These are phyloP conservation scores for Lathyrus tuberosus DNA, from an alignment of 306 rosid genomes.

Conservation along the genomic window DNA sequence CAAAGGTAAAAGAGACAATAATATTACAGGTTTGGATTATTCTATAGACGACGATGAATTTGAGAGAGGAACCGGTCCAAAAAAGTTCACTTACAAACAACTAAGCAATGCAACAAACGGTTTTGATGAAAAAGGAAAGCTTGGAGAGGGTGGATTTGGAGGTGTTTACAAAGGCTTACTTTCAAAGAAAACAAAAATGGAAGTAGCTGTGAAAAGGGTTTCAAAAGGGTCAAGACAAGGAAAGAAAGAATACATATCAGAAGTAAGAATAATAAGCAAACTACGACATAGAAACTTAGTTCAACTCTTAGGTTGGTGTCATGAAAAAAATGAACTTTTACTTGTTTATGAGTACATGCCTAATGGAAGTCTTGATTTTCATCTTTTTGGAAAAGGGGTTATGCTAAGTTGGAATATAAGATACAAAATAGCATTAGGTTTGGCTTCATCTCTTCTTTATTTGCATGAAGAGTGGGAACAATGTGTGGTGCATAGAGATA, in stretches of 20 bases:
- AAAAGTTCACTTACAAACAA: conserved; percentile 60
- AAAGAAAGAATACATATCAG: conserved; percentile 67
- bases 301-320: conserved; percentile 86
- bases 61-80: conserved; percentile 66
- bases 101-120: conserved; percentile 53
- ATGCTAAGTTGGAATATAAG: conserved; percentile 57
- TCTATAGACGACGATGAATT: conserved; percentile 63
- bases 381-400: conserved; percentile 53
- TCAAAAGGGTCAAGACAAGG: conserved; percentile 80
- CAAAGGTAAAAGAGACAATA: neutral
- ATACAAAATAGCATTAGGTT: conserved; percentile 63
- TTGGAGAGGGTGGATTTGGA: conserved; percentile 57
- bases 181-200: conserved; percentile 16
- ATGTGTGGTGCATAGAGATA: conserved; percentile 80
- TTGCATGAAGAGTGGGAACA: conserved; percentile 90
- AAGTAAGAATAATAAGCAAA: conserved; percentile 70
- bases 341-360: conserved; percentile 74
- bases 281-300: conserved; percentile 74
- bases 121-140: conserved; percentile 59
- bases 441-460: conserved; percentile 63
- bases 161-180: neutral
- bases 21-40: conserved; percentile 37
- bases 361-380: conserved; percentile 81
- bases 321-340: conserved; percentile 65
- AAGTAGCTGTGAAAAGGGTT: conserved; percentile 73